A percentile compares a stretch with the other conserved stretches of the same genome.
phyloP scores from a whole-genome alignment of 768 basidiomycete species.

The Mycena filopes region DNA sequence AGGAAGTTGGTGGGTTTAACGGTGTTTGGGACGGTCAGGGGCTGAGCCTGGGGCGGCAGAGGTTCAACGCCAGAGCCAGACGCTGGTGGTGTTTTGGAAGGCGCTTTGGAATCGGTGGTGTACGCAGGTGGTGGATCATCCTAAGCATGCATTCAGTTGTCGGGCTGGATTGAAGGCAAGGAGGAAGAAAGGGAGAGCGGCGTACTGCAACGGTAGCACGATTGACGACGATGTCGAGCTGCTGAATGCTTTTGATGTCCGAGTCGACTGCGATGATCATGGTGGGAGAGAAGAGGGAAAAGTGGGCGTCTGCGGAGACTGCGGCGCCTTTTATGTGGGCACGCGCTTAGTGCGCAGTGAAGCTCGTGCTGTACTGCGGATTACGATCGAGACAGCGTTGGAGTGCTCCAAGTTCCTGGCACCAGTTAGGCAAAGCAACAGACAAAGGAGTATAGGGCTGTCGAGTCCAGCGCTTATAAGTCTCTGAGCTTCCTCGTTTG shows the following conservation, averaged over 20 bases:
- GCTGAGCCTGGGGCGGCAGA: not conserved
- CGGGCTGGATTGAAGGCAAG: no score
- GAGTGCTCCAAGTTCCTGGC: not conserved
- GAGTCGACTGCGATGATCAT: slow-evolving; percentile 26
- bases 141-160: not conserved
- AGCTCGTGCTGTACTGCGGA: not conserved
- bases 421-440: not conserved
- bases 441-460: not conserved
- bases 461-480: not conserved
- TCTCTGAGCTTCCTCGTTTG: no score
- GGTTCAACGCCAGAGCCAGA: not conserved
- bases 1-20: slow-evolving; percentile 48
- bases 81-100: not conserved
- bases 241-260: slow-evolving; percentile 5
- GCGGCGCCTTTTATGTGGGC: slow-evolving; percentile 7
- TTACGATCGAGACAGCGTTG: not conserved
- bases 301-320: not conserved
- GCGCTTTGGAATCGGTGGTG: no score
- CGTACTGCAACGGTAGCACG: slow-evolving; percentile 9
- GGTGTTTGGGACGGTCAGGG: no score
- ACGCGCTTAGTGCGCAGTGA: slow-evolving; percentile 1
- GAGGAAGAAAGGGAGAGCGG: no score
- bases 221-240: slow-evolving; percentile 14
- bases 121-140: slow-evolving; percentile 31
- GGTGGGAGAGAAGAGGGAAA: not conserved